Base-by-base conservation (phyloP, 192 early-diverging fungal species). In the Lobosporangium transversale region DNA sequence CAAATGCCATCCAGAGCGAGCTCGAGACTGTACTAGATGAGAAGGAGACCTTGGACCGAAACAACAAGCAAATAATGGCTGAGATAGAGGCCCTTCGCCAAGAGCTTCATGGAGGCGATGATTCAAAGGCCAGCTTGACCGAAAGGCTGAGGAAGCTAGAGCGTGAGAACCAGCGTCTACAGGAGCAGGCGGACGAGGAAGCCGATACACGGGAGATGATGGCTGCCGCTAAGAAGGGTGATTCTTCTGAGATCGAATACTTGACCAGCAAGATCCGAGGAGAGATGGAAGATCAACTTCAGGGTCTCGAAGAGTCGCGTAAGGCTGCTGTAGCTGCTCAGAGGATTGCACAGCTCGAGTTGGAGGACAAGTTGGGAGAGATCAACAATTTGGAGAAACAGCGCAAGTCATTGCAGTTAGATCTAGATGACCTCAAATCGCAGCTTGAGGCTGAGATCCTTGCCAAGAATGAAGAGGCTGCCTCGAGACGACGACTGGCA, bases 291-390 rank as follows among this genome's bases (percentile, higher is more conserved):
- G 90, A 86, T 58, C 89, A 87, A 37, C 78, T 96, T 45, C 89
- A 89, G 26, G 89, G 89, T 44, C 82, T 94, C 2, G 94, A 96
- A 74, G 92, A 93, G 59, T 92, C 92, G 14, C 88, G 92, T 9
- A 84, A 89, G 68, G 92, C 93, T 17, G 82, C 94, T n/a, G 73
- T 93, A 20, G 87, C 91, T 23, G 87, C 91, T 12, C 90, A 94
- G 71, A 84, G 92, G 24, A 78, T 93, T 21, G 85, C 86, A 2
- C 82, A 90, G 57, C 92, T 91, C 60, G 94, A 94, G 65, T 64
- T 91, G 37, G 94, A 96, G 57, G 92, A 93, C 70, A 92, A 89
- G 82, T 79, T 85, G 44, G 83, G 86, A 62, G 91, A 91, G 64
- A 81, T 94, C 47, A 78, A 82, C 11, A 89, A 87, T 32, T 52